Evolutionary conservation across 179 eudicot genomes (phyloP), one percentile per base, ranked within the genome.

Genomic region (Silene noctiflora): DNA sequence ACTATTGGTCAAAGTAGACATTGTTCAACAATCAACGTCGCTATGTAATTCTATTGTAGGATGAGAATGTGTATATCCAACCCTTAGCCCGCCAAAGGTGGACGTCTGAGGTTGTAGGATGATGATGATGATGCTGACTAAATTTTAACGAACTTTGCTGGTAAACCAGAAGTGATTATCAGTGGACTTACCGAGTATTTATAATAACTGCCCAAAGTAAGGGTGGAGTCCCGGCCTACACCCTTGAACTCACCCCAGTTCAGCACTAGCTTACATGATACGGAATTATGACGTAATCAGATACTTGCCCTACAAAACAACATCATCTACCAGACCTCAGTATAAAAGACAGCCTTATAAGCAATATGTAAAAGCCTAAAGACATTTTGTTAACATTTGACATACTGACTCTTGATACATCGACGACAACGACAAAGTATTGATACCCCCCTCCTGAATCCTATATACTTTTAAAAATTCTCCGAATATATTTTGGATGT

Each of bases 231-330:
- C 81, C 70, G 79, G 79, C n/a, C 64, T 78, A 44, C 56, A 75
- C 70, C 77, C 71, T 78, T 78, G 82, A 82, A 75, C 82, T 82
- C 82, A 66, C 84, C 84, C 84, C 75, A 66, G 31, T 51, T 44
- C 51, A 58, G 53, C 69, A 65, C 64, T 1, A 67, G 42, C 77
- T 81, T 81, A 76, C 83, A 78, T 78, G 39, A 42, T 71, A 58
- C 63, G 58, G 53, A 59, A 67, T 71, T 33, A 24, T 44, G 33
- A 25, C 14, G 44, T 25, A 35, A 65, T 55, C 68, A 74, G 65
- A 71, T 24, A 51, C 19, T 75, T 58, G 31, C 66, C 55, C 79
- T 78, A 46, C 79, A 71, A 59, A 64, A 67, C 16, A 75, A 29
- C 42, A 20, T 12, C 44, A n/a, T n/a, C n/a, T n/a, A n/a, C n/a